Conservation (phyloP, 257 asterid species). For the Voacanga thouarsii region DNA sequence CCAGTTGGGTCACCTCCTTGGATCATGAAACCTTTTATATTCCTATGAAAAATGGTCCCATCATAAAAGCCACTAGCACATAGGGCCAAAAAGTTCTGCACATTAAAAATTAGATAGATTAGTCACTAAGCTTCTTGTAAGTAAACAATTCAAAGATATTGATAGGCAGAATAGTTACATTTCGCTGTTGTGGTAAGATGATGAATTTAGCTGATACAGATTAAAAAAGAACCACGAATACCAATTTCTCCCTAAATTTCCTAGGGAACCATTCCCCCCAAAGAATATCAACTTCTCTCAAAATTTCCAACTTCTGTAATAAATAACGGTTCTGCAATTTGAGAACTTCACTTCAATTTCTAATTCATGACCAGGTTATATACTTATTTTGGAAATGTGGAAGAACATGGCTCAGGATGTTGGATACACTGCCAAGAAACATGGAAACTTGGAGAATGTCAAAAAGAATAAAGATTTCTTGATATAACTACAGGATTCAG, state of each 20-base stretch:
- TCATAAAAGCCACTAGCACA: slow-evolving; percentile 94
- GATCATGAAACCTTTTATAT: slow-evolving; percentile 92
- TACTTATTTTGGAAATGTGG: neutral
- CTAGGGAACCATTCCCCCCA: neutral
- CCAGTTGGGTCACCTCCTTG: slow-evolving; percentile 98
- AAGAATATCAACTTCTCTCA: neutral
- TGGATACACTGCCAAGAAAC: neutral
- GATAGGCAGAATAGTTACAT: neutral
- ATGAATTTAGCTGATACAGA: neutral
- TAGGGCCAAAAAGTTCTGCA: slow-evolving; percentile 85
- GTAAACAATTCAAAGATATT: slow-evolving; percentile 4
- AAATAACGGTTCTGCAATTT: neutral
- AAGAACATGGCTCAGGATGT: neutral
- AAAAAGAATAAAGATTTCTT: neutral
- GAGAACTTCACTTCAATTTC: neutral
- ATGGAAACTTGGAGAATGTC: neutral
- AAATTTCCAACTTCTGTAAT: neutral
- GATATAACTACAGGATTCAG: neutral
- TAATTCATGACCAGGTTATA: neutral
- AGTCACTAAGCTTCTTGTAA: neutral
- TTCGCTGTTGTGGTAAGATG: neutral
- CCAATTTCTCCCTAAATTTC: neutral
- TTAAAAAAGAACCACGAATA: neutral
- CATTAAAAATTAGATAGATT: neutral
- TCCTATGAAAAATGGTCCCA: slow-evolving; percentile 92